phyloP scores from a whole-genome alignment of 768 basidiomycete genomes.

The Naganishia vaughanmartiniae region DNA sequence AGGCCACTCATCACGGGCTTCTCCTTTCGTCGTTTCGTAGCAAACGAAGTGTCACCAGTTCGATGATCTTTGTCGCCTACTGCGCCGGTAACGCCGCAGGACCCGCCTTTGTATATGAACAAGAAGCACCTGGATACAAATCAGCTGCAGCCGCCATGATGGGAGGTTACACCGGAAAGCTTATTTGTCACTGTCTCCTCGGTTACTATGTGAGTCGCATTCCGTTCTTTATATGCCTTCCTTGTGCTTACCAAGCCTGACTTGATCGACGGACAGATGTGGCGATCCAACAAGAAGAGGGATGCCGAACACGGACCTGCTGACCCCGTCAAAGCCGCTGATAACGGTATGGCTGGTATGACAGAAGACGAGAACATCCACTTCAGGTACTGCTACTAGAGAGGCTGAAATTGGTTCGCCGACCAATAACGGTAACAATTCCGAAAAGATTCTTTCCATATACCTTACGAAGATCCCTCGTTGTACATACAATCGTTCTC shows the following conservation, averaged over 20 bases:
- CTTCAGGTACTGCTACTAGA: conserved; percentile 19
- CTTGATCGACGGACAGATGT: conserved; percentile 37
- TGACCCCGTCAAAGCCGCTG: conserved; percentile 44
- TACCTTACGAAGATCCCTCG: too few relatives aligned
- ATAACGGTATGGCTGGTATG: conserved; percentile 50
- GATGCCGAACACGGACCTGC: conserved; percentile 45
- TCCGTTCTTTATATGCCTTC: too few relatives aligned
- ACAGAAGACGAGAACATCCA: conserved; percentile 44
- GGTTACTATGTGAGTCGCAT: conserved; percentile 36
- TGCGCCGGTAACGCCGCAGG: conserved; percentile 43
- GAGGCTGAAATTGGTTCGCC: too few relatives aligned
- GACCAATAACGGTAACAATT: too few relatives aligned
- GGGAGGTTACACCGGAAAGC: conserved; percentile 45
- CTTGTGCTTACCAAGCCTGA: neutral
- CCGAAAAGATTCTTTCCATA: too few relatives aligned
- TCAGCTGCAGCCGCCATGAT: conserved; percentile 47
- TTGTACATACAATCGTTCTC: too few relatives aligned
- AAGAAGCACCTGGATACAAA: conserved; percentile 47
- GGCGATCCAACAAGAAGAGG: conserved; percentile 44
- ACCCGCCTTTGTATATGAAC: conserved; percentile 31
- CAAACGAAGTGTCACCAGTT: conserved; percentile 39
- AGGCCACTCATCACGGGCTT: neutral
- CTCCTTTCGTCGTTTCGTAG: neutral
- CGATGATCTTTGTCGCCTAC: conserved; percentile 50
- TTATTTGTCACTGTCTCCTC: conserved; percentile 39